Base-by-base conservation (phyloP, 2,329 filamentous ascomycete genomes). In the Claviceps sorghi region DNA sequence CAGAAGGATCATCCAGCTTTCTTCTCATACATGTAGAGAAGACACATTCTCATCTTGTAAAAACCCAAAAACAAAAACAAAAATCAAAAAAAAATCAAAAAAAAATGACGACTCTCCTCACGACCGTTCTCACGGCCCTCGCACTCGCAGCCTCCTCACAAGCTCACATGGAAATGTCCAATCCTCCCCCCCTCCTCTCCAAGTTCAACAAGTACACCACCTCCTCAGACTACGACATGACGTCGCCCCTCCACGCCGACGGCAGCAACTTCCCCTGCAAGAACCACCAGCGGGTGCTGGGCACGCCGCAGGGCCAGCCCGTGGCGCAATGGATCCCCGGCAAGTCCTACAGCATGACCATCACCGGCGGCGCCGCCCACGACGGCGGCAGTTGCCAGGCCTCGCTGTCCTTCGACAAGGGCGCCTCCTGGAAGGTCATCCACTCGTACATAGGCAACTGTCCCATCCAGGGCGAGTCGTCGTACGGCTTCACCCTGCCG, bases 221-320 rank as follows among this genome's bases (percentile, higher is more conserved):
- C 54, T 66, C 75, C 51, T 74, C 79, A 62, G 84, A 90, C 69
- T 88, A 84, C 71, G 78, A 77, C 59, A 87, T 88, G 70, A 86
- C 81, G 34, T 73, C 75, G 17, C 87, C 87, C 2, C 74, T 93
- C 46, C 62, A 68, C 2, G 62, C 72, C 22, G 70, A 73, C 54
- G 83, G 83, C 30, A 72, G 73, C 54, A 77, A 90, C 67, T 93
- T 80, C 65, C 83, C 86, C 8, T 93, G 87, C 77, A 89, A 89
- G 71, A 80, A 82, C 57, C 72, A 72, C 62, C 71, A 75, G 45
- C 64, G 62, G 46, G 67, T 75, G 48, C 58, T 79, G 30, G 76
- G 74, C 59, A 73, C 73, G 40, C 48, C 66, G 5, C 66, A 68
- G 44, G 79, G 79, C 56, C 65, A 70, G 21, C 66, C 79, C 4